Base-by-base conservation (phyloP, 257 asterid genomes). In the Leonotis leonurus region DNA sequence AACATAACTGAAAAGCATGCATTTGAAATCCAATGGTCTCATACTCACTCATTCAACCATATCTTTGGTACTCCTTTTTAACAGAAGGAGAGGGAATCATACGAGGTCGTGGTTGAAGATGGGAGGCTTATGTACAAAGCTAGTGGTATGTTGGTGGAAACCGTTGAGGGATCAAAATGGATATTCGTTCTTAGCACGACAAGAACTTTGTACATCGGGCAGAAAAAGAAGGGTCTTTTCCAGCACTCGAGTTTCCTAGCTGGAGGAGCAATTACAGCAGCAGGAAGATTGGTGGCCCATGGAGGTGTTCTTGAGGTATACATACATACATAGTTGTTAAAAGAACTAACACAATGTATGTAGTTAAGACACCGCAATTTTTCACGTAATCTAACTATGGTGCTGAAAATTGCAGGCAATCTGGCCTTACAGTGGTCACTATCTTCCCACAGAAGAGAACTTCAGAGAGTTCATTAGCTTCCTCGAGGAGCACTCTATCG, bases 361-460 rank as follows among this genome's bases (percentile, higher is more conserved):
- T n/a, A 20, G 8, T 2, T 6, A 1, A 57, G n/a, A 3, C 25
- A 3, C 25, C 24, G 4, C 6, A 8, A 18, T 10, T 10, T 32
- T 55, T 36, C 32, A n/a, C 11, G 11, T 22, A 4, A 4, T 5
- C 62, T 56, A 56, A 56, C 48, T 5, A 4, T 20, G 62, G 4
- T 56, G 48, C 46, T 35, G 2, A 21, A 20, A 6, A 27, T 45
- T 57, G 21, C 80, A 88, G 95, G 97, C 97, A 16, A 83, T 90
- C 52, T 87, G 97, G 97, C 97, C 97, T 21, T 90, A 90, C 56
- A 90, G 97, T 36, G 97, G 97, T 59, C 97, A 90, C 76, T 90
- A 90, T 77, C 97, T 79, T 60, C 97, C 97, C 3, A 90, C 97
- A 0, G 95, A 90, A 70, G 97, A 90, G 72, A 85, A 90, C 65